Conservation (phyloP, 257 asterid species). For the Lycium ferocissimum region DNA sequence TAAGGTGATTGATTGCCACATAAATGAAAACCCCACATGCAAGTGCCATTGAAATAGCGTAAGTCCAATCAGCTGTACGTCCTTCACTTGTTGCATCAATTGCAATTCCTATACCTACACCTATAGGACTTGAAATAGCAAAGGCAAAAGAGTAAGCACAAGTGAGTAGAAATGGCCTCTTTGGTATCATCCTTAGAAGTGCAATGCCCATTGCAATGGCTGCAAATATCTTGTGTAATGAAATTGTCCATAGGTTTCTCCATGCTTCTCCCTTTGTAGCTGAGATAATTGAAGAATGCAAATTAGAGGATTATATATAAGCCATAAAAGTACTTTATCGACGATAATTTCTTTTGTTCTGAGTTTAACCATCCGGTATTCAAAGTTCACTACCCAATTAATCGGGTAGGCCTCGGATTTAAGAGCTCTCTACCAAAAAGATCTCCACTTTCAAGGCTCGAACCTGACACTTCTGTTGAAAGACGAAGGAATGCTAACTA, state of each 20-base stretch:
- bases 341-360: too few relatives aligned
- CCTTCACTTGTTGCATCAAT: conserved; percentile 83
- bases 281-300: conserved; percentile 29
- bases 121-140: conserved; percentile 82
- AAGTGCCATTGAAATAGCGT: conserved; percentile 81
- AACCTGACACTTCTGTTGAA: too few relatives aligned
- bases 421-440: too few relatives aligned
- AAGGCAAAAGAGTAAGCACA: conserved; percentile 77
- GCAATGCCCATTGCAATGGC: conserved; percentile 95
- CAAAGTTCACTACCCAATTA: too few relatives aligned
- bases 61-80: conserved; percentile 69
- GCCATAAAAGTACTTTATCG: too few relatives aligned
- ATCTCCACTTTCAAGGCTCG: too few relatives aligned
- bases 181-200: conserved; percentile 81
- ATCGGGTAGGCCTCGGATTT: too few relatives aligned
- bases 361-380: too few relatives aligned
- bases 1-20: conserved; percentile 83
- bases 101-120: conserved; percentile 90
- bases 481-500: too few relatives aligned
- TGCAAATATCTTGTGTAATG: conserved; percentile 87
- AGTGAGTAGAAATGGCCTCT: conserved; percentile 74
- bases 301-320: background rate
- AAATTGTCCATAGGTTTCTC: conserved; percentile 86
- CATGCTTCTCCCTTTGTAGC: conserved; percentile 77
- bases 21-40: conserved; percentile 84